Conservation (phyloP, 2,329 filamentous ascomycete genomes). For the Sporothrix brasiliensis region DNA sequence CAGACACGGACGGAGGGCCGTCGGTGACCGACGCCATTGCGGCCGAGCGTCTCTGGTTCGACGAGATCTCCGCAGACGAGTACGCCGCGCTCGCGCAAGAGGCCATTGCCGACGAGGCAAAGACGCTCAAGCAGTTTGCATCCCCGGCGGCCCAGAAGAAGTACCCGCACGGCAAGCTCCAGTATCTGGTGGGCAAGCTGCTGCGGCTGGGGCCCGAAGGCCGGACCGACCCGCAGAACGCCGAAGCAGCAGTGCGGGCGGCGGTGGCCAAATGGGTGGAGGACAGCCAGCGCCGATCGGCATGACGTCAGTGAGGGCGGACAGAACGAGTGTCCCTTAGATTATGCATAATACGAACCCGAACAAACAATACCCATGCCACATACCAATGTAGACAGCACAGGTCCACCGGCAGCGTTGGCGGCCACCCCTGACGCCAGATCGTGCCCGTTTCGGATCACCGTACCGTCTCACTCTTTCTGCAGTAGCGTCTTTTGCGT, state of each 20-base stretch:
- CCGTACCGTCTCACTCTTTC: neutral
- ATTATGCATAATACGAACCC: neutral
- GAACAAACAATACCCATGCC: neutral
- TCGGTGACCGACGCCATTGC: slow-evolving; percentile 51
- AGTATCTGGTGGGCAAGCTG: slow-evolving; percentile 64
- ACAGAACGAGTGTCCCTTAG: neutral
- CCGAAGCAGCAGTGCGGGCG: slow-evolving; percentile 51
- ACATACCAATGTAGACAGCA: neutral
- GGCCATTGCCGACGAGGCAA: slow-evolving; percentile 52
- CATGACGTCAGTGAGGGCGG: neutral
- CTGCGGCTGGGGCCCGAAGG: slow-evolving; percentile 58
- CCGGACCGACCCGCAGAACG: slow-evolving; percentile 57
- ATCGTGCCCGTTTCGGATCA: neutral
- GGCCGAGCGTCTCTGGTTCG: slow-evolving; percentile 57
- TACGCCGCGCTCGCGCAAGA: slow-evolving; percentile 53
- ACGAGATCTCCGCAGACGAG: slow-evolving; percentile 52
- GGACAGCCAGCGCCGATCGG: neutral
- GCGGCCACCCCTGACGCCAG: no score
- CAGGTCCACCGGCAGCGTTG: no score
- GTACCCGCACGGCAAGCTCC: slow-evolving; percentile 61
- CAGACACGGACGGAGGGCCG: slow-evolving; percentile 32
- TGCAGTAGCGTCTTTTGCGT: neutral
- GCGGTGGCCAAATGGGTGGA: slow-evolving; percentile 39
- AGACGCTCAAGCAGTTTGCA: slow-evolving; percentile 52
- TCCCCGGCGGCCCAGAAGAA: slow-evolving; percentile 4